A percentile compares a stretch with the other conserved stretches of the same genome.
phyloP scores from a whole-genome alignment of 2,329 filamentous ascomycete genomes.

The Harringtonia aguacate region DNA sequence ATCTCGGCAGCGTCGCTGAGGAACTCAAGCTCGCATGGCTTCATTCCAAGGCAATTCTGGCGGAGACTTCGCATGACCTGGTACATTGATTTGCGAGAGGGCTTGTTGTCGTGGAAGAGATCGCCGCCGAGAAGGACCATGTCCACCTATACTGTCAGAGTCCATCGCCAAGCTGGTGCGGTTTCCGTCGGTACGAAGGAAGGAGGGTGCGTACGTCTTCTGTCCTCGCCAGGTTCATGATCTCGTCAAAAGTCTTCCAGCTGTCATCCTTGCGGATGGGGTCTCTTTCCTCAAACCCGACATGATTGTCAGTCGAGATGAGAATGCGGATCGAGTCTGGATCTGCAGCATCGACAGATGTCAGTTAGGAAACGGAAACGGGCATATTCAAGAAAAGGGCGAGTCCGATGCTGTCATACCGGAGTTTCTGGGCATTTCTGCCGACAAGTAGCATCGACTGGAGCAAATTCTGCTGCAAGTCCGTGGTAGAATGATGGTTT shows the following conservation, averaged over 20 bases:
- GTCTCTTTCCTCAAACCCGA: slow-evolving; percentile 90
- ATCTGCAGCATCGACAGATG: slow-evolving; percentile 21
- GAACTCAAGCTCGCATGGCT: slow-evolving; percentile 90
- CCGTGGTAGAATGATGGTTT: not conserved
- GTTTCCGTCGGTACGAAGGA: not conserved
- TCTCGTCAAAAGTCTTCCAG: slow-evolving; percentile 92
- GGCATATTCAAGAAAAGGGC: not conserved
- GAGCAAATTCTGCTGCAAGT: too few relatives aligned
- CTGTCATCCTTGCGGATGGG: slow-evolving; percentile 92
- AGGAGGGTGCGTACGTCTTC: slow-evolving; percentile 49
- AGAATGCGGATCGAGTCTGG: slow-evolving; percentile 90
- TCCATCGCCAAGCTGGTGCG: too few relatives aligned
- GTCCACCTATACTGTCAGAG: slow-evolving; percentile 49
- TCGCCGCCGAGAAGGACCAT: slow-evolving; percentile 95
- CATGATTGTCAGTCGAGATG: slow-evolving; percentile 93
- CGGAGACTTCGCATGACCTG: slow-evolving; percentile 93
- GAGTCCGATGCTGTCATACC: slow-evolving; percentile 11
- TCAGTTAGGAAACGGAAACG: not conserved
- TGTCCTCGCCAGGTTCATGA: slow-evolving; percentile 78
- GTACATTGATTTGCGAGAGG: slow-evolving; percentile 89
- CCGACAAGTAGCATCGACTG: slow-evolving; percentile 1
- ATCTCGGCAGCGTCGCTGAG: slow-evolving; percentile 86
- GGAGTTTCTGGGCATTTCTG: slow-evolving; percentile 15
- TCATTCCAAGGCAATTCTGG: slow-evolving; percentile 89
- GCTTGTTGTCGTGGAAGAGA: slow-evolving; percentile 96